phyloP scores from a whole-genome alignment of 2,329 filamentous ascomycete genomes.

The Chaetomium olivaceum region DNA sequence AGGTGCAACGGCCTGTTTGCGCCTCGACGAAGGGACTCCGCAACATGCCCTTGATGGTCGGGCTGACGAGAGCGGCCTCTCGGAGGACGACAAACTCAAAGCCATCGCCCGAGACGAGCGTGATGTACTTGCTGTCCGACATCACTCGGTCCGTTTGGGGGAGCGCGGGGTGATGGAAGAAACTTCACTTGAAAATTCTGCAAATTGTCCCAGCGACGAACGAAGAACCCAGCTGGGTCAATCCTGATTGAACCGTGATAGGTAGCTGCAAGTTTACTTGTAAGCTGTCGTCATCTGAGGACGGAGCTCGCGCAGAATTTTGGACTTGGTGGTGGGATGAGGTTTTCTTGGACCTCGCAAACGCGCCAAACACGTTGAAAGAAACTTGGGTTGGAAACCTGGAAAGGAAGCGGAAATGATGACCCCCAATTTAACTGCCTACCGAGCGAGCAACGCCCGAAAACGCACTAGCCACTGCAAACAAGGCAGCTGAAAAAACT shows the following conservation, averaged over 20 bases:
- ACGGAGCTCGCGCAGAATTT: background rate
- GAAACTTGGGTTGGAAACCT: constrained; percentile 5
- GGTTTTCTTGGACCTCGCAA: constrained; percentile 3
- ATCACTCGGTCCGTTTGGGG: constrained; percentile 26
- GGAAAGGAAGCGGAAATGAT: background rate
- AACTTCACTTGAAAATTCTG: constrained; percentile 17
- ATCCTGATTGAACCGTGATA: background rate
- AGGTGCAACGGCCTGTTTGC: constrained; percentile 62
- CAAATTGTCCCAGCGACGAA: background rate
- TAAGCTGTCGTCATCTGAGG: constrained; percentile 7
- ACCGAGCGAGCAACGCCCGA: constrained; percentile 7
- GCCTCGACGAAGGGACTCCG: constrained; percentile 67
- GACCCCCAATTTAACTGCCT: constrained; percentile 1
- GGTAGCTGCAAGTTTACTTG: background rate
- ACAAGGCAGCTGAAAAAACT: constrained; percentile 30
- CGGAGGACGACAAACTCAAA: constrained; percentile 76
- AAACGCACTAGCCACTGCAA: constrained; percentile 24
- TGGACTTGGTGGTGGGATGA: constrained; percentile 6
- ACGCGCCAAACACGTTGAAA: constrained; percentile 15
- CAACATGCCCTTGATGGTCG: constrained; percentile 73
- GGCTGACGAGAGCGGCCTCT: constrained; percentile 68
- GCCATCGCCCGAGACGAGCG: constrained; percentile 72
- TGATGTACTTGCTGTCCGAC: constrained; percentile 66
- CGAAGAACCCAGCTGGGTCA: background rate
- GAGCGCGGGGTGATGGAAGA: background rate